phyloP scores from a whole-genome alignment of 257 asterid species.

The Jacaranda copaia region DNA sequence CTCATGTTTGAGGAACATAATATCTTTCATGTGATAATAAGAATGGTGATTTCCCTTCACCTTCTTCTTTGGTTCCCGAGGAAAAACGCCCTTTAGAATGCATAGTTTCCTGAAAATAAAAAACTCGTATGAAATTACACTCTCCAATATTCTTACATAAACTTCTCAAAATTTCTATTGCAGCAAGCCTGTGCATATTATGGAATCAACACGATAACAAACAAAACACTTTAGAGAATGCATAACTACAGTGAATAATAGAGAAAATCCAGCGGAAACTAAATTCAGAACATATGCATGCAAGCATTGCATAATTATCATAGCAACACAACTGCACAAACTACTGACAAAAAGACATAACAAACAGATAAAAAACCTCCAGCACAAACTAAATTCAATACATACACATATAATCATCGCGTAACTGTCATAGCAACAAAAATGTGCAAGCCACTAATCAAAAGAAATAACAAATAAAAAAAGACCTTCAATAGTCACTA shows the following conservation, averaged over 20 bases:
- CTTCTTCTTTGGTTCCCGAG: constrained; percentile 99
- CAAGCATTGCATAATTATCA: not conserved
- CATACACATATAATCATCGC: not conserved
- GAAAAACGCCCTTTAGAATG: constrained; percentile 88
- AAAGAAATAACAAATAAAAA: not conserved
- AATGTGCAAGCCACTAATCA: not conserved
- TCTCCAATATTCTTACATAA: not conserved
- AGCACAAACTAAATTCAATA: not conserved
- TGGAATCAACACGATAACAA: not conserved
- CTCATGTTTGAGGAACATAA: constrained; percentile 83
- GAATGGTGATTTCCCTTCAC: constrained; percentile 96
- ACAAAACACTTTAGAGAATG: not conserved
- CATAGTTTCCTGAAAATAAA: constrained; percentile 49
- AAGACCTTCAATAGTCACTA: not conserved
- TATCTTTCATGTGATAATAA: constrained; percentile 89
- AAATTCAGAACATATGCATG: not conserved
- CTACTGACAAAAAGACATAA: not conserved
- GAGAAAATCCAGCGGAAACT: not conserved
- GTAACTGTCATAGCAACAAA: not conserved
- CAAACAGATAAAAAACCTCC: not conserved
- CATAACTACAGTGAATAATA: not conserved
- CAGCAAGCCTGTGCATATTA: not conserved
- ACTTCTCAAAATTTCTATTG: not conserved
- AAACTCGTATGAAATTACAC: constrained; percentile 5
- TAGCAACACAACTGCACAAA: not conserved